Evolutionary conservation across 768 basidiomycete genomes (phyloP).

Genomic region (Trametes maxima): DNA sequence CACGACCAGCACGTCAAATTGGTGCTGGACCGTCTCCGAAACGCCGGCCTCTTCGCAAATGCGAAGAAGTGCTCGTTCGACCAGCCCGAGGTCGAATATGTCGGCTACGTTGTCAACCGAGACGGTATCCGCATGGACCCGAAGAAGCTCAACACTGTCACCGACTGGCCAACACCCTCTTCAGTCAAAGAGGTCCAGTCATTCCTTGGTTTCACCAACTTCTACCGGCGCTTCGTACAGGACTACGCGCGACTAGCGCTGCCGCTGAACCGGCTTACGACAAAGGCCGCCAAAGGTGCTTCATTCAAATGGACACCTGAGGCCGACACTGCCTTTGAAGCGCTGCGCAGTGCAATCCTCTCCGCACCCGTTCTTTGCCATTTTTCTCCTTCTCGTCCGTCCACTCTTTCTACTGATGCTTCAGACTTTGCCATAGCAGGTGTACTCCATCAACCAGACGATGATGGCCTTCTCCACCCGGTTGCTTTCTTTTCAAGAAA

Average conservation of each 20-base stretch:
- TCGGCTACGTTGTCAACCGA: slow-evolving; percentile 42
- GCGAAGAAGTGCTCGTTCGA: slow-evolving; percentile 42
- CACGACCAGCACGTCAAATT: slow-evolving; percentile 25
- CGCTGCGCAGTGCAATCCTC: slow-evolving; percentile 29
- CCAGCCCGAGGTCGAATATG: slow-evolving; percentile 40
- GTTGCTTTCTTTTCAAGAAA: slow-evolving; percentile 42
- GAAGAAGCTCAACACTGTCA: slow-evolving; percentile 41
- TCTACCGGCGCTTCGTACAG: slow-evolving; percentile 31
- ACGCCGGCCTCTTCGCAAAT: slow-evolving; percentile 35
- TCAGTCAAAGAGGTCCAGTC: slow-evolving; percentile 33
- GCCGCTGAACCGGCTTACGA: slow-evolving; percentile 26
- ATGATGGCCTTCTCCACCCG: slow-evolving; percentile 35
- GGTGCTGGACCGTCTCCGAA: slow-evolving; percentile 32
- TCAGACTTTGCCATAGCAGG: slow-evolving; percentile 27
- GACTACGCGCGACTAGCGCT: slow-evolving; percentile 34
- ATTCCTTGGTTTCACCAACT: slow-evolving; percentile 36
- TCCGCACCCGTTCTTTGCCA: slow-evolving; percentile 27
- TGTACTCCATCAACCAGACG: slow-evolving; percentile 18
- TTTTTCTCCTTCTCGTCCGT: slow-evolving; percentile 23
- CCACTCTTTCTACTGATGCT: slow-evolving; percentile 27
- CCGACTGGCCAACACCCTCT: slow-evolving; percentile 33
- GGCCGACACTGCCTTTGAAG: slow-evolving; percentile 32
- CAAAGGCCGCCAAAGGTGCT: slow-evolving; percentile 23
- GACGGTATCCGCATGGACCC: slow-evolving; percentile 43
- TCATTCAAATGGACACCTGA: slow-evolving; percentile 24